Conservation (phyloP, 164 flowering plant species). For the Litsea cubeba region DNA sequence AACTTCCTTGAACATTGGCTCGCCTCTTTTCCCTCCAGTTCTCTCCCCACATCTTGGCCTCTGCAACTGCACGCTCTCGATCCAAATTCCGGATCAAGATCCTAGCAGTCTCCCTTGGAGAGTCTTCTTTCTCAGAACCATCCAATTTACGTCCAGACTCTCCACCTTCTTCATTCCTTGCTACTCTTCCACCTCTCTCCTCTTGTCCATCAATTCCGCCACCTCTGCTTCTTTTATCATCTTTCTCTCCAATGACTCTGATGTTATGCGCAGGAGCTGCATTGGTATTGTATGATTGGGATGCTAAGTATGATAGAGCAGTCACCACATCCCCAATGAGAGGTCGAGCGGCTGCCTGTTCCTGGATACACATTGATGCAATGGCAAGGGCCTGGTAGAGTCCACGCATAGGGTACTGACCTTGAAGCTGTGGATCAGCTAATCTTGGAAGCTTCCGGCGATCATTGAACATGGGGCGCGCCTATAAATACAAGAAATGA, state of each 20-base stretch:
- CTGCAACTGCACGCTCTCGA: slow-evolving; percentile 91
- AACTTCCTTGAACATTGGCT: slow-evolving; percentile 57
- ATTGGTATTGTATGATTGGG: slow-evolving; percentile 30
- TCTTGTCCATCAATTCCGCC: slow-evolving; percentile 18
- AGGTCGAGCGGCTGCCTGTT: slow-evolving; percentile 46
- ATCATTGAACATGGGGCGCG: slow-evolving; percentile 45
- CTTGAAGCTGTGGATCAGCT: slow-evolving; percentile 45
- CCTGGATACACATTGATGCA: slow-evolving; percentile 54
- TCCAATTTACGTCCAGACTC: slow-evolving; percentile 62
- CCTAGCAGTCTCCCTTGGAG: slow-evolving; percentile 67
- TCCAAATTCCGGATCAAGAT: slow-evolving; percentile 50
- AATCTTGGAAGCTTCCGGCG: slow-evolving; percentile 34
- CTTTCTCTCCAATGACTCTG: background rate
- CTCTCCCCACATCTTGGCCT: slow-evolving; percentile 98
- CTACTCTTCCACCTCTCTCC: slow-evolving; percentile 23
- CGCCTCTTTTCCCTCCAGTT: slow-evolving; percentile 78
- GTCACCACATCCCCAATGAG: slow-evolving; percentile 56
- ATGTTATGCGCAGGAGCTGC: slow-evolving; percentile 4
- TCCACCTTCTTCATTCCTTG: slow-evolving; percentile 51
- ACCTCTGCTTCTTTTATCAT: slow-evolving; percentile 25
- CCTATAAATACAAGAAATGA: slow-evolving; percentile 26
- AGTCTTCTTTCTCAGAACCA: slow-evolving; percentile 72
- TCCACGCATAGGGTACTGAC: slow-evolving; percentile 45
- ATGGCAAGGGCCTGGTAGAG: slow-evolving; percentile 55
- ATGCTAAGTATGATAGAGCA: slow-evolving; percentile 44